Base-by-base conservation (phyloP, 495 filamentous ascomycete species). In the Penicillium parvum region DNA sequence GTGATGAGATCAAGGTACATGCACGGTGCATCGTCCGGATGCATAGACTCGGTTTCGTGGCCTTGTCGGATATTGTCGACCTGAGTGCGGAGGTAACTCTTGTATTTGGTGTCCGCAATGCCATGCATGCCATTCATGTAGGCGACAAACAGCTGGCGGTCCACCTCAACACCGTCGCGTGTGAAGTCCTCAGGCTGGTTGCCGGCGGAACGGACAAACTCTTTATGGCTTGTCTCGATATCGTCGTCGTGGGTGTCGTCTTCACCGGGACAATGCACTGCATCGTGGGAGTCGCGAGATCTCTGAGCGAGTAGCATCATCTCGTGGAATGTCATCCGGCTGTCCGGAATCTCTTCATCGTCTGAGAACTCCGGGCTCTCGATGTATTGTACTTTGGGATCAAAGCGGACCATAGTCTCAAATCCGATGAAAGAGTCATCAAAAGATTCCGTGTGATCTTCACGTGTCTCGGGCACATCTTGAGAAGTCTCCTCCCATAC, bases 111-210 rank as follows among this genome's bases (percentile, higher is more conserved):
- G 18, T 66, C 58, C 5, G 58, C 46, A 22, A 69, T 61, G 3
- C 62, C 68, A 18, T 67, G 61, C 7, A 73, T 66, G n/a, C 66
- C 68, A 30, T 72, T 70, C 52, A 73, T 66, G 47, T 69, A 69
- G 12, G 70, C 70, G 19, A 64, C 53, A 32, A 73, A 73, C 2
- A 72, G 49, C 18, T 58, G 57, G 17, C 60, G 61, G 37, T 73
- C 70, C 10, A 68, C 43, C 17, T 73, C 66, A 16, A 72, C 47
- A 7, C 60, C 54, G 42, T 73, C 70, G 29, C 57, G 52, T 3
- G 65, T 54, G 37, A 66, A 65, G 19, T 73, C 65, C 17, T 68
- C 63, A 15, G 63, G 65, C 21, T 61, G 53, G 19, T 40, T 49
- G 14, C 57, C 47, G 12, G 34, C 41, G 10, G 52, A 53, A 8